Evolutionary conservation across 2,329 filamentous ascomycete genomes (phyloP), one percentile per base, ranked within the genome.

Genomic region (Pseudopithomyces maydicus): DNA sequence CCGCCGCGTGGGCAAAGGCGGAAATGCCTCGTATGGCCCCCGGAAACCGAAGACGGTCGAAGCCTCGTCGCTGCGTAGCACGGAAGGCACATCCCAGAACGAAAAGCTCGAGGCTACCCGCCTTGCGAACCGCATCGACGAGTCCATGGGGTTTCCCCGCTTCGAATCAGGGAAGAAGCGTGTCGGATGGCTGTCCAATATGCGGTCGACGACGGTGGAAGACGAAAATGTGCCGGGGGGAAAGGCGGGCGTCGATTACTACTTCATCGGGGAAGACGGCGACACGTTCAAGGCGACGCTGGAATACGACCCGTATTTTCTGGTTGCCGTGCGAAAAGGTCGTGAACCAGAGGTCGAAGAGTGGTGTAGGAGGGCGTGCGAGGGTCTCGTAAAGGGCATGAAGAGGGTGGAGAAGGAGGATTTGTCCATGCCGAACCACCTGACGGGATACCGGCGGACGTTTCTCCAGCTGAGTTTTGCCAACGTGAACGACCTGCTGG

Each of bases 301-400:
- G 63, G 92, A 97, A 79, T 98, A 97, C 75, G 92, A 98, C 67
- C 95, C 95, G 0, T 99, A 99, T 80, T 97, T 99, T 68, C 79
- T 99, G 58, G 87, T 99, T 52, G 94, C 93, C 0, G 91, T 93
- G 51, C 95, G 92, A 76, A 90, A 89, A 71, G 91, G 92, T 7
- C 88, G 88, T 68, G 96, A 99, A 79, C 85, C 87, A 50, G 96
- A 99, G 77, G 95, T 97, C 1, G 96, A 99, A 74, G 95, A 99
- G 79, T 99, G 93, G 92, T 86, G 91, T 63, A 80, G 82, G 84
- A 91, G 87, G 78, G 90, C 76, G 79, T 96, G 78, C 58, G 95
- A 92, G 63, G 94, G 93, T 1, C 82, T 93, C 12, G 84, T 98
- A 48, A 97, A 96, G 80, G 83, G 81, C 48, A 83, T 96, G 41